Evolutionary conservation across 495 filamentous ascomycete genomes (phyloP).

Genomic region (Neurospora intermedia): DNA sequence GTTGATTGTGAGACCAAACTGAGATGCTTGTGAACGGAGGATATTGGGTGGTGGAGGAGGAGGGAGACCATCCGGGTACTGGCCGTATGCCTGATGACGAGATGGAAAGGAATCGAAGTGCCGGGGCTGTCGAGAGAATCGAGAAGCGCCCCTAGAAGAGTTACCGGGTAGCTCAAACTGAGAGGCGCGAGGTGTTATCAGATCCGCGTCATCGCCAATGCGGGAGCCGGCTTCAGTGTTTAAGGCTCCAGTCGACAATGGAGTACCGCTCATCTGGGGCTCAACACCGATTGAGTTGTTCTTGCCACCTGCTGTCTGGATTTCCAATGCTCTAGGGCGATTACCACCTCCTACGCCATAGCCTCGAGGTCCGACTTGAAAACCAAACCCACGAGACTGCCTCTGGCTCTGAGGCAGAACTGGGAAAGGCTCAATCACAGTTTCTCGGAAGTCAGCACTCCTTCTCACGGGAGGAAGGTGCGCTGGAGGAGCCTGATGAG

Average conservation of each 20-base stretch:
- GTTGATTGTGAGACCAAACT: background rate
- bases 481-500: background rate
- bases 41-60: background rate
- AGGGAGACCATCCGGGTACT: background rate
- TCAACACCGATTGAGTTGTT: background rate
- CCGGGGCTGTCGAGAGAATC: background rate
- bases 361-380: background rate
- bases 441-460: background rate
- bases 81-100: background rate
- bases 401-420: background rate
- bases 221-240: background rate
- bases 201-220: background rate
- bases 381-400: background rate
- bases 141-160: background rate
- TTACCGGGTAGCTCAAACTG: background rate
- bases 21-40: background rate
- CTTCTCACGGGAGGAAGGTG: background rate
- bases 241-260: background rate
- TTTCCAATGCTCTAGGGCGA: background rate
- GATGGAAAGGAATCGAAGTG: background rate
- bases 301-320: background rate
- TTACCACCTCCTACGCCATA: background rate
- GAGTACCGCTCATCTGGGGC: background rate
- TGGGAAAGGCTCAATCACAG: background rate
- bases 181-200: background rate